Base-by-base conservation (phyloP, 192 early-diverging fungal species). In the Phycomyces blakesleeanus region DNA sequence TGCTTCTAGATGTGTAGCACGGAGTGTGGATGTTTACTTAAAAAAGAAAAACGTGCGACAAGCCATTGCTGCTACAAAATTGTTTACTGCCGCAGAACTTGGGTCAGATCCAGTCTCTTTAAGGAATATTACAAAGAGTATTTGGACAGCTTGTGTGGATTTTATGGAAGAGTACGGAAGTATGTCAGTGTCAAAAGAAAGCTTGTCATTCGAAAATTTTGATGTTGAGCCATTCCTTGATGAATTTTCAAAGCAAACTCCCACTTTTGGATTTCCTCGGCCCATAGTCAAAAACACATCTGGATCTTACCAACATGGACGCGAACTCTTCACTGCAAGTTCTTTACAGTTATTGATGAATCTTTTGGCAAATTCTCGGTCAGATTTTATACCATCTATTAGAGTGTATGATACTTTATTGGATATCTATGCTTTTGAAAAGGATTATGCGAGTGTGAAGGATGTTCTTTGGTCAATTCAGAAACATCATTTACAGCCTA, bases 361-460 rank as follows among this genome's bases (percentile, higher is more conserved):
- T 5, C 7, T 34, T 34, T 7, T 34, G 29, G 7, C 29, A 7
- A 2, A 34, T 34, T 5, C 7, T 34, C 29, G 29, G 7, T 7
- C 29, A 34, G 29, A 34, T 34, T 34, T 34, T 7, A 7, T 34
- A 34, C 29, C 29, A 34, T 34, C 29, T 34, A 34, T 34, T 34
- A 7, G 29, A 7, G 29, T 7, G 7, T 34, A 34, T 7, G 7
- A 34, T 34, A 34, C 7, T 34, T 7, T 34, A 50, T 50, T 61
- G 47, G 47, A 61, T 29, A 22, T 47, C 26, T 50, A 51, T 47
- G 41, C 59, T 20, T 15, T 22, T 7, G 14, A 61, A 29, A 34
- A 61, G 25, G 16, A 61, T n/a, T 61, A 18, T 61, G 21, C 7
- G 18, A 27, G 25, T 21, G 22, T 61, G 16, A 61, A 61, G 26